Percentiles rank a stretch among this genome's conserved stretches.
Evolutionary conservation across 2,329 filamentous ascomycete species (phyloP).

Genomic region (Calonectria multiphialidica): DNA sequence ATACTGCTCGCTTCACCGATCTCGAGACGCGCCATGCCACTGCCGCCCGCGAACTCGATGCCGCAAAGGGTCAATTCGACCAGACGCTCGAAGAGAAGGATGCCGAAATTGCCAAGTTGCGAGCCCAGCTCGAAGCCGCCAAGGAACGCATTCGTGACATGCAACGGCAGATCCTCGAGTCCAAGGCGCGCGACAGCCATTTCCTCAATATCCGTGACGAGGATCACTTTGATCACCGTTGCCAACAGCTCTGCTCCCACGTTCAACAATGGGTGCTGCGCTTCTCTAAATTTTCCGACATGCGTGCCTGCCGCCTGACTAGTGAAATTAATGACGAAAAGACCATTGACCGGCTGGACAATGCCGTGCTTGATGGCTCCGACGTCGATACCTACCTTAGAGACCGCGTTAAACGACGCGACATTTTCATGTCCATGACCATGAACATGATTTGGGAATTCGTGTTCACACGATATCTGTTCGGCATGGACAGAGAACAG

Average conservation of each 20-base stretch:
- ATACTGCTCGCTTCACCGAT: conserved; percentile 76
- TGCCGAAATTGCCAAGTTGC: conserved; percentile 82
- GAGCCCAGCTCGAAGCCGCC: conserved; percentile 81
- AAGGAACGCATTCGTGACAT: conserved; percentile 69
- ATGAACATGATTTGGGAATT: conserved; percentile 99
- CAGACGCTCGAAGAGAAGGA: conserved; percentile 84
- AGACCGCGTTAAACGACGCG: conserved; percentile 88
- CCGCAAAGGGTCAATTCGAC: conserved; percentile 72
- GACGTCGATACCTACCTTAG: conserved; percentile 90
- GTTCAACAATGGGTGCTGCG: conserved; percentile 98
- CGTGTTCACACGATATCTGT: conserved; percentile 96
- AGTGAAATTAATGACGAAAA: conserved; percentile 91
- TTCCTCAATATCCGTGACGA: conserved; percentile 88
- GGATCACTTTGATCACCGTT: conserved; percentile 94
- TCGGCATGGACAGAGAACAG: conserved; percentile 98
- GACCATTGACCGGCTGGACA: conserved; percentile 93
- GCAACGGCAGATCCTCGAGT: conserved; percentile 66
- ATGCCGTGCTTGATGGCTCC: conserved; percentile 91
- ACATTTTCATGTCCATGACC: conserved; percentile 98
- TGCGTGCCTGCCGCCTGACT: conserved; percentile 85
- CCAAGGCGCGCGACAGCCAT: conserved; percentile 73
- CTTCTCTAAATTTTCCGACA: conserved; percentile 98
- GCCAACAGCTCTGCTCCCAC: conserved; percentile 94
- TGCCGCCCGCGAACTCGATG: conserved; percentile 76
- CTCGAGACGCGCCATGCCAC: conserved; percentile 77